Percentiles rank a stretch among this genome's conserved stretches.
Evolutionary conservation across 768 basidiomycete species (phyloP).

Genomic region (Agrocybe praecox): DNA sequence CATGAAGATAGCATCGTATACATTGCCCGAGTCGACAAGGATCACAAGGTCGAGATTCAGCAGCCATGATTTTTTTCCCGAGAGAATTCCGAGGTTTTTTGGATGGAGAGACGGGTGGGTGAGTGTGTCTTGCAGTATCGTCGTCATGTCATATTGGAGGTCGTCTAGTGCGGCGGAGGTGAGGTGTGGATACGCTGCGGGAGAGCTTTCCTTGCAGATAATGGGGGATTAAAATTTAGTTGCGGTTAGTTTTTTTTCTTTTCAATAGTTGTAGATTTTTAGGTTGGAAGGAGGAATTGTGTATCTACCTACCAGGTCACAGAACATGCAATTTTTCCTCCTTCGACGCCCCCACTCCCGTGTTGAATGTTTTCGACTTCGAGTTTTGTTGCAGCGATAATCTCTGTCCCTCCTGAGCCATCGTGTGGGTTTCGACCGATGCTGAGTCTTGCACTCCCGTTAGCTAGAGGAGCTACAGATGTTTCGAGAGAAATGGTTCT

Average conservation of each 20-base stretch:
- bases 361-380: conserved; percentile 68
- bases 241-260: conserved; percentile 3
- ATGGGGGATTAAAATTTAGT: neutral
- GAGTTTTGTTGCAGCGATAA: conserved; percentile 77
- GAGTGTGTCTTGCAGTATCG: conserved; percentile 63
- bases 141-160: conserved; percentile 71
- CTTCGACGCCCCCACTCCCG: conserved; percentile 50
- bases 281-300: neutral
- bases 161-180: conserved; percentile 70
- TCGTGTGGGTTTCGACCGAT: conserved; percentile 62
- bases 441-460: conserved; percentile 78
- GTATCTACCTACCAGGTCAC: conserved; percentile 85
- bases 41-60: conserved; percentile 75
- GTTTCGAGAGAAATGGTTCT: conserved; percentile 75
- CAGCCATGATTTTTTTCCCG: conserved; percentile 72
- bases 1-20: conserved; percentile 79
- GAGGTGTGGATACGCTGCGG: conserved; percentile 76
- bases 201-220: conserved; percentile 63
- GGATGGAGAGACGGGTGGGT: conserved; percentile 70
- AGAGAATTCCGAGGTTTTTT: conserved; percentile 60
- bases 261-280: neutral
- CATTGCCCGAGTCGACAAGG: conserved; percentile 73
- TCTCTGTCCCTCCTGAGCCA: conserved; percentile 71
- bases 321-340: conserved; percentile 64
- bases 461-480: conserved; percentile 77